A percentile compares a stretch with the other conserved stretches of the same genome.
phyloP scores from a whole-genome alignment of 192 early-diverging fungal species.

The Entomortierella chlamydospora region DNA sequence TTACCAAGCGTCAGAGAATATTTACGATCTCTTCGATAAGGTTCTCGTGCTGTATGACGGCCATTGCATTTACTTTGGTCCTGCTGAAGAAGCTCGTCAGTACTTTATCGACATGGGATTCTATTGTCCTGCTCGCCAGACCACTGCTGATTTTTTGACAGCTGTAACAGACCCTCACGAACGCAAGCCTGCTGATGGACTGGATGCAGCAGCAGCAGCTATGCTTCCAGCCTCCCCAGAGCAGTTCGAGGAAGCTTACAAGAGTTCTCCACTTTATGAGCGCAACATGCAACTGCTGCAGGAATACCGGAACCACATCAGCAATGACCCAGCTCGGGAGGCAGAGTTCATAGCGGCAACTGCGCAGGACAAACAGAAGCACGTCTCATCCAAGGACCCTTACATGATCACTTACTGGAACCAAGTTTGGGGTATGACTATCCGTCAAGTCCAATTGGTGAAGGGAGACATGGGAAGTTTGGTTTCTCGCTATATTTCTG shows the following conservation, averaged over 20 bases:
- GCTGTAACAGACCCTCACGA: conserved; percentile 75
- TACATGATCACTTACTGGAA: conserved; percentile 74
- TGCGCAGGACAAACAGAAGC: conserved; percentile 65
- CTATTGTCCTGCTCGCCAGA: conserved; percentile 71
- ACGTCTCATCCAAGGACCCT: conserved; percentile 62
- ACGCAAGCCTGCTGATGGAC: conserved; percentile 61
- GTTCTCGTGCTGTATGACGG: conserved; percentile 76
- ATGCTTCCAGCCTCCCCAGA: conserved; percentile 65
- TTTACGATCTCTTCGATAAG: conserved; percentile 80
- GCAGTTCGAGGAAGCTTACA: conserved; percentile 72
- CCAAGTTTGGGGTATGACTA: conserved; percentile 67
- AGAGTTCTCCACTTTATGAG: conserved; percentile 54
- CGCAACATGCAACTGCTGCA: conserved; percentile 53
- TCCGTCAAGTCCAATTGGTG: conserved; percentile 75
- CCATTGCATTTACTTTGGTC: conserved; percentile 77
- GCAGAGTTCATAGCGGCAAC: conserved; percentile 63
- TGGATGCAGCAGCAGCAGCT: conserved; percentile 62
- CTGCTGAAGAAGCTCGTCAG: conserved; percentile 62
- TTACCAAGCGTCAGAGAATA: conserved; percentile 84
- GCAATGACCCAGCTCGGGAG: conserved; percentile 26
- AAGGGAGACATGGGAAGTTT: conserved; percentile 63
- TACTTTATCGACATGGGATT: conserved; percentile 76
- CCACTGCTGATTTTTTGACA: conserved; percentile 79
- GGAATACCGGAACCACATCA: conserved; percentile 31
- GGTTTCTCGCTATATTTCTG: conserved; percentile 61